Percentiles rank a stretch among this genome's conserved stretches.
Conservation (phyloP, 2,329 filamentous ascomycete genomes). For the Talaromyces sp. region DNA sequence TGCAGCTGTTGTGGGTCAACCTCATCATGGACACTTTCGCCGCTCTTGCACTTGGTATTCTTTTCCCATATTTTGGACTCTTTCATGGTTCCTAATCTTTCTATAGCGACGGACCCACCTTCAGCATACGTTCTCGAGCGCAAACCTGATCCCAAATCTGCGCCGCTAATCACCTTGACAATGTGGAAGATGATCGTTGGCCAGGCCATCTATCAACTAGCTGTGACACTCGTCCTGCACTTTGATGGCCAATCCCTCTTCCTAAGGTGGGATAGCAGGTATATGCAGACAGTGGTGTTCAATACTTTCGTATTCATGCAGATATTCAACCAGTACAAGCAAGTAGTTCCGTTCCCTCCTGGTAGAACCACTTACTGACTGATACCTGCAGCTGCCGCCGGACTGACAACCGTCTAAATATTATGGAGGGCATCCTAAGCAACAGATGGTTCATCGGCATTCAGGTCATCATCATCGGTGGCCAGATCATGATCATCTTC, state of each 20-base stretch:
- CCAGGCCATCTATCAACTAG: constrained; percentile 47
- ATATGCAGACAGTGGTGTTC: constrained; percentile 45
- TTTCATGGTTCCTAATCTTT: too few relatives aligned
- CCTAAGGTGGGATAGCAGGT: constrained; percentile 25
- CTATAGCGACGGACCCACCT: constrained; percentile 62
- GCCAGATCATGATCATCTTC: constrained; percentile 73
- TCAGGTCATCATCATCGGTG: constrained; percentile 66
- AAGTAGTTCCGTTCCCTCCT: too few relatives aligned
- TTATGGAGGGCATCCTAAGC: constrained; percentile 46
- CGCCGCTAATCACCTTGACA: constrained; percentile 49
- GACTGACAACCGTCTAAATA: constrained; percentile 48
- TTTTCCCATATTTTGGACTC: too few relatives aligned
- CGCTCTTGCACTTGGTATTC: constrained; percentile 56
- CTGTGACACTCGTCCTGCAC: constrained; percentile 50
- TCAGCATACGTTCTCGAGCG: constrained; percentile 60
- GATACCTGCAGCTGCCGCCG: constrained; percentile 34
- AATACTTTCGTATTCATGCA: constrained; percentile 53
- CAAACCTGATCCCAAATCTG: constrained; percentile 50
- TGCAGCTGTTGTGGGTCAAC: constrained; percentile 70
- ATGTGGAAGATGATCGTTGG: constrained; percentile 53
- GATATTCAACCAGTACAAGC: constrained; percentile 55
- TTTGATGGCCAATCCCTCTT: constrained; percentile 45
- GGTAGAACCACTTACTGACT: too few relatives aligned
- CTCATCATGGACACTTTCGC: constrained; percentile 72
- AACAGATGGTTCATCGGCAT: constrained; percentile 61